Base-by-base conservation (phyloP, 805 yeast genomes). In the Candida xiaguanensis region DNA sequence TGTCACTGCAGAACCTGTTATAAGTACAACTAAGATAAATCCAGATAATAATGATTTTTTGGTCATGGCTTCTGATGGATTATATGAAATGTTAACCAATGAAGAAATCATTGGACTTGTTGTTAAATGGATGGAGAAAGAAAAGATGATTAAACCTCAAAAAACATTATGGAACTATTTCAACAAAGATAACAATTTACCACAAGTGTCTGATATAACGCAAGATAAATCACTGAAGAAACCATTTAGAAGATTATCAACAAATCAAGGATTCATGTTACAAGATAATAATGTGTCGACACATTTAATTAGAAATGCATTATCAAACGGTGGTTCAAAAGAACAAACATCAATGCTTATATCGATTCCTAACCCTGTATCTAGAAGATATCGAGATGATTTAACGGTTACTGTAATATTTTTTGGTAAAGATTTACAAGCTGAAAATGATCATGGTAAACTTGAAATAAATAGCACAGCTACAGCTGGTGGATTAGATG, bases 1-100 rank as follows among this genome's bases (percentile, higher is more conserved):
- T 59, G 97, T 93, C 26, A 93, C 99, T 1, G 98, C 99, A 1
- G 90, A 84, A 58, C 99, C 99, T 0, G 95, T 85, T 20, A 73
- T 90, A 18, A 84, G 96, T 2, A 81, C 95, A 2, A 83, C 90
- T 9, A 78, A 81, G 52, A 75, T 90, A 36, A 73, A 74, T 36
- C 83, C 89, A 1, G 68, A 73, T 15, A 78, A 82, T 47, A 81
- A 85, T 48, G 93, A 88, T 55, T 93, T 93, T 52, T 65, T 93
- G 58, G 95, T 93, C 23, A 70, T 93, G 76, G 99, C 91, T 0
- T 81, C 95, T 15, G 99, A 93, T 63, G 99, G 99, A 0, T 69
- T 93, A 37, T 93, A 82, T 61, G 99, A 93, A 60, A 75, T 91
- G 77, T 71, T 93, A 41, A 77, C 91, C 15, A 90, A 90, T 60